Conservation (phyloP, 106 monocot species). For the Triglochin maritima region DNA sequence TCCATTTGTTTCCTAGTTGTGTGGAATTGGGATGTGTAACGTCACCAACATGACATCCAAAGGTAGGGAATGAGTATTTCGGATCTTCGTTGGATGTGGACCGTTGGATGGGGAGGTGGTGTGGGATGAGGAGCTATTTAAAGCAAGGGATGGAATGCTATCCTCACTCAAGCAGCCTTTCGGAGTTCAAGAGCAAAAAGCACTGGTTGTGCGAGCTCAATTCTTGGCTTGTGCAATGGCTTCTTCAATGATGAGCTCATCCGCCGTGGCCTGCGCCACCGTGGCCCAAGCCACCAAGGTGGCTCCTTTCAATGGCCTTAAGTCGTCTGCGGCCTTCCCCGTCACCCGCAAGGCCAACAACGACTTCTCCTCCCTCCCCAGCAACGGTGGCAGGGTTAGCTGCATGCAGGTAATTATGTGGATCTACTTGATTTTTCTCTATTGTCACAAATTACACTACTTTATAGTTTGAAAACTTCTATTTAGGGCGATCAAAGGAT, state of each 20-base stretch:
- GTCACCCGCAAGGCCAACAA: conserved; percentile 11
- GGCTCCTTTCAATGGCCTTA: conserved; percentile 52
- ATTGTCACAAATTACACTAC: not conserved
- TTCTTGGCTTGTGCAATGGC: conserved; percentile 6
- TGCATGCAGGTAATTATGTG: conserved; percentile 49
- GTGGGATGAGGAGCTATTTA: too few relatives aligned
- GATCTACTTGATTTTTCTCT: not conserved
- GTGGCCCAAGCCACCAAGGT: conserved; percentile 30
- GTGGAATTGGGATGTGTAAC: too few relatives aligned
- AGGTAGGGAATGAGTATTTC: too few relatives aligned
- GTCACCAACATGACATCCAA: too few relatives aligned
- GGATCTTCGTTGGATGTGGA: too few relatives aligned
- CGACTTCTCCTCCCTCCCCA: conserved; percentile 35
- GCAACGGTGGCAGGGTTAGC: conserved; percentile 46
- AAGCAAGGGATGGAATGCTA: too few relatives aligned
- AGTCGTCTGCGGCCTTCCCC: conserved; percentile 38
- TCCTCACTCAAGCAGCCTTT: too few relatives aligned
- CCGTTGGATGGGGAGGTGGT: too few relatives aligned
- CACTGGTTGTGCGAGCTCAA: not conserved
- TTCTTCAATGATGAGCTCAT: conserved; percentile 19
- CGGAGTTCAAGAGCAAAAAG: too few relatives aligned
- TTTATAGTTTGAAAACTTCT: not conserved
- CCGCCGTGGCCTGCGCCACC: conserved; percentile 6
- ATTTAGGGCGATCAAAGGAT: too few relatives aligned
- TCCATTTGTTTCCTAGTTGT: too few relatives aligned